Conservation (phyloP, 768 basidiomycete species). For the Suillus subaureus region DNA sequence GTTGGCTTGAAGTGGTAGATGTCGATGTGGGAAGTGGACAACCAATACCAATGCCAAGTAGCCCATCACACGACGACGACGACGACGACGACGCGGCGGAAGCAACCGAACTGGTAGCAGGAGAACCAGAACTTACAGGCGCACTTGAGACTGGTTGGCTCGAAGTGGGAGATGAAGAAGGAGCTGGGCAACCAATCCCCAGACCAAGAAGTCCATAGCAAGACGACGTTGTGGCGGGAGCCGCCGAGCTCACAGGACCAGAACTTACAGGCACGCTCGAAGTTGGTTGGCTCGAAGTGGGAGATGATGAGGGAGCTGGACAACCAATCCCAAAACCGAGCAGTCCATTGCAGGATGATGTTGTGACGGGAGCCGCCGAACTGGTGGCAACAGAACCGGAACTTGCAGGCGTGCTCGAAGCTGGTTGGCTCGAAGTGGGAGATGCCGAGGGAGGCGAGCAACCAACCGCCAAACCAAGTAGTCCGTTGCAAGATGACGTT, state of each 20-base stretch:
- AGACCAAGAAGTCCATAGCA: constrained; percentile 20
- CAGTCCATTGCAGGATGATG: constrained; percentile 4
- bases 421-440: constrained; percentile 2
- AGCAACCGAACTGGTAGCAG: neutral
- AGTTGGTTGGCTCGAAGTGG: constrained; percentile 10
- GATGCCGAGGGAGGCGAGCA: constrained; percentile 16
- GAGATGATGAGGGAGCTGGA: constrained; percentile 3
- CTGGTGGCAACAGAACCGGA: constrained; percentile 8
- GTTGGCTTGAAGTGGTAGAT: constrained; percentile 8
- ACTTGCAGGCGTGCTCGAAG: neutral
- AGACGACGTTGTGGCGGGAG: constrained; percentile 1
- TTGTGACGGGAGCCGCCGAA: constrained; percentile 8
- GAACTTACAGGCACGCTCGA: constrained; percentile 8
- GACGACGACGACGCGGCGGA: constrained; percentile 3
- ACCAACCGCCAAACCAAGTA: constrained; percentile 22
- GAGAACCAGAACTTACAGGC: constrained; percentile 1
- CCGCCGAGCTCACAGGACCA: neutral
- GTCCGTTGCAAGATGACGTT: constrained; percentile 14
- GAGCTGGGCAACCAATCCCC: constrained; percentile 12
- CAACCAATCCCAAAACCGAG: constrained; percentile 20
- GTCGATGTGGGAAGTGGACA: constrained; percentile 13
- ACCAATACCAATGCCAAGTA: constrained; percentile 21
- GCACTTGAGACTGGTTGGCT: neutral
- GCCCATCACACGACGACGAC: constrained; percentile 7
- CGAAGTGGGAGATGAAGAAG: neutral